Evolutionary conservation across 2,329 filamentous ascomycete species (phyloP), one percentile per base, ranked within the genome.

Genomic region (Curvularia lunata): DNA sequence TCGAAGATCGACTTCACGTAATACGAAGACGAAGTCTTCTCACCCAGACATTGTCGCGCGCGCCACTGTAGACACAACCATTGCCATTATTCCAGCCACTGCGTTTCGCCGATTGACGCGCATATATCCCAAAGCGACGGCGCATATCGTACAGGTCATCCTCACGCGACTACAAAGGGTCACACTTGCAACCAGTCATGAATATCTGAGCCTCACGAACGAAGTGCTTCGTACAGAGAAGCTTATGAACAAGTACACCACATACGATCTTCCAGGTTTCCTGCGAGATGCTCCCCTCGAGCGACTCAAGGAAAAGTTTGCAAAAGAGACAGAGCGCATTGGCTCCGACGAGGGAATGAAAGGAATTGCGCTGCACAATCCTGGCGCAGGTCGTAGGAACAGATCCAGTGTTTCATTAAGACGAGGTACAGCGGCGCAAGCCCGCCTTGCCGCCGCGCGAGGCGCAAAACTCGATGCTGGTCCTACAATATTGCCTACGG

Each of bases 21-120:
- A 75, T 38, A 77, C 69, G 64, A 81, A 75, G 59, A 66, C 86
- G 10, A 89, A 88, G 63, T 98, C 95, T 13, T 92, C 91, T 0
- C 95, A 99, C 77, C 95, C 95, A 10, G 95, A 99, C 71, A 95
- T 99, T 61, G 92, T 99, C 63, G 95, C 94, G n/a, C 86, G 95
- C 64, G 95, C 95, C 5, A 96, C 92, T 16, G 90, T 96, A 23
- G 96, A 99, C 73, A 99, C 95, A 0, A 99, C 96, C 0, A 97
- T 99, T 77, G 95, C 95, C 5, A 96, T 99, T 63, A 99, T 99
- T 56, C 96, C 96, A 1, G 95, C 95, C 0, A 97, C 92, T 73
- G 96, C 95, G 3, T 99, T 99, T 69, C 88, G 92, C 52, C 88
- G 96, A 8, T 82, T 99, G 51, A 99, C 96, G 49, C 88, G 91